Evolutionary conservation across 108 stramenopile species (phyloP).

Genomic region (Cyclotella sp.): DNA sequence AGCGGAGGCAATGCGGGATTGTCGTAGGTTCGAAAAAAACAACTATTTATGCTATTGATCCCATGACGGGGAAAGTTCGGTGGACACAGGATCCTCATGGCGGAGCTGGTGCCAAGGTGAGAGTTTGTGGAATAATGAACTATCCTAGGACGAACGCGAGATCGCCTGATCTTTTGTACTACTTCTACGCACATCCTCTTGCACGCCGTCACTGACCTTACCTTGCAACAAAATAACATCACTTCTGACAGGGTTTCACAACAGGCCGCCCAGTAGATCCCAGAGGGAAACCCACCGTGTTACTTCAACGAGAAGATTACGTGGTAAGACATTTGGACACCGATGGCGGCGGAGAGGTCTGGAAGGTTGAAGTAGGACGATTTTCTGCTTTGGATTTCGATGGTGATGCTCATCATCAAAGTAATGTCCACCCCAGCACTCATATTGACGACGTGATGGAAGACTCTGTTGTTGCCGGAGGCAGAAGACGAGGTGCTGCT

Average conservation of each 20-base stretch:
- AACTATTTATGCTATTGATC: slow-evolving; percentile 71
- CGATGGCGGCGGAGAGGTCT: slow-evolving; percentile 65
- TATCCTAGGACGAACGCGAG: too few species aligned
- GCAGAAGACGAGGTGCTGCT: slow-evolving; percentile 30
- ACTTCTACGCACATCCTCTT: too few species aligned
- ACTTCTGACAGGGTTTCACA: slow-evolving; percentile 5
- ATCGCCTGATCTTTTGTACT: too few species aligned
- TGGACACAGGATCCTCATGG: slow-evolving; percentile 62
- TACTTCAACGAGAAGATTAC: slow-evolving; percentile 85
- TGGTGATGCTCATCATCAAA: slow-evolving; percentile 28
- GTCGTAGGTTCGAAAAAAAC: slow-evolving; percentile 80
- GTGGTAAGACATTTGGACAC: slow-evolving; percentile 70
- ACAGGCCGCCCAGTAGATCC: slow-evolving; percentile 22
- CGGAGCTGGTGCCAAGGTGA: slow-evolving; percentile 34
- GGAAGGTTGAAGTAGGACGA: slow-evolving; percentile 80
- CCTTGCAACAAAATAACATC: background rate
- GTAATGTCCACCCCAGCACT: slow-evolving; percentile 5
- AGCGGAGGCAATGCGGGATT: slow-evolving; percentile 68
- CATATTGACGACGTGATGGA: slow-evolving; percentile 19
- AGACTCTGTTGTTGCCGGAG: slow-evolving; percentile 10
- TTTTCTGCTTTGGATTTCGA: slow-evolving; percentile 78
- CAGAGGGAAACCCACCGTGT: slow-evolving; percentile 41
- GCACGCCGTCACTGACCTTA: too few species aligned
- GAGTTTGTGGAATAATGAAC: background rate
- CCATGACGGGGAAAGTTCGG: slow-evolving; percentile 58